Conservation (phyloP, 2,329 filamentous ascomycete genomes). For the Trichoderma sp. region DNA sequence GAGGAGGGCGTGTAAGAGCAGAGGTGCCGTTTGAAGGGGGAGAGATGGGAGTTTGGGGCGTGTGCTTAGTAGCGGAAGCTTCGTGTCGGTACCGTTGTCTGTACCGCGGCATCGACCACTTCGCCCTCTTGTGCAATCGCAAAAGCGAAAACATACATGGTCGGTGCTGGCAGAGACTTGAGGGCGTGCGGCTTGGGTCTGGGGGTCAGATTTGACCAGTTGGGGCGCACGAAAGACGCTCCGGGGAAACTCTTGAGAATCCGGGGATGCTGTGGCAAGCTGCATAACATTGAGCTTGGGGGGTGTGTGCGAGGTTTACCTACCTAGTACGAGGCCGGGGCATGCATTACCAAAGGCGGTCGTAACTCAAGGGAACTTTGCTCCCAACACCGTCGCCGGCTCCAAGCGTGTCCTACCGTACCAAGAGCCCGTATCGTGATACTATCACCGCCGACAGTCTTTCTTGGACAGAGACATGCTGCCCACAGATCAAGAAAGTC, state of each 20-base stretch:
- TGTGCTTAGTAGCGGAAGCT: neutral
- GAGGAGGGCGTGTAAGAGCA: conserved; percentile 22
- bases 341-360: too few relatives aligned
- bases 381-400: too few relatives aligned
- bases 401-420: too few relatives aligned
- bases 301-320: neutral
- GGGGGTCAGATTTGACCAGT: conserved; percentile 4
- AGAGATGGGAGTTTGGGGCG: neutral
- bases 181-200: neutral
- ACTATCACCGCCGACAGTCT: too few relatives aligned
- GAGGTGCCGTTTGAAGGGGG: conserved; percentile 5
- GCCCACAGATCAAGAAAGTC: too few relatives aligned
- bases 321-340: neutral
- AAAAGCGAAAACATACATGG: conserved; percentile 7
- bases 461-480: too few relatives aligned
- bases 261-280: conserved; percentile 27
- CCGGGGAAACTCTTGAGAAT: conserved; percentile 24
- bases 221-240: conserved; percentile 6
- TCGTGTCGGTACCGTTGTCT: neutral
- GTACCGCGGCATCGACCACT: neutral
- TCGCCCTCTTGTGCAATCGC: neutral
- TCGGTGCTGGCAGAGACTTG: neutral
- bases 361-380: too few relatives aligned
- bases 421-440: too few relatives aligned
- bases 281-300: conserved; percentile 15